Evolutionary conservation across 176 grass and related monocot genomes (phyloP).

Genomic region (Elaeis guineensis): DNA sequence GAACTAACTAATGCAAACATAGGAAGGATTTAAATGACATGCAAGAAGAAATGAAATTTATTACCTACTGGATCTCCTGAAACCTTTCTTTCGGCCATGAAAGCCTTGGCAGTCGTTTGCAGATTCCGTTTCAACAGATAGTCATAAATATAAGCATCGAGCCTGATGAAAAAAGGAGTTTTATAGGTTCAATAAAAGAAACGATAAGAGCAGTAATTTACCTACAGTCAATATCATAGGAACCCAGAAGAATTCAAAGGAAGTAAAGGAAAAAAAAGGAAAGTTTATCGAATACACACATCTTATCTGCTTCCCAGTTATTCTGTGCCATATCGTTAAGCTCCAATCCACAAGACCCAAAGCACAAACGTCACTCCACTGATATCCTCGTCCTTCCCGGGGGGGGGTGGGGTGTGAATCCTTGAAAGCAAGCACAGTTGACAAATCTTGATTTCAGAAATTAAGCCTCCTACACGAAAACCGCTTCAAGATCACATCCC

Average conservation of each 20-base stretch:
- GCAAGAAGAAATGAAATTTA: background rate
- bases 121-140: conserved; percentile 90
- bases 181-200: too few species aligned
- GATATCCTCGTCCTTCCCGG: too few species aligned
- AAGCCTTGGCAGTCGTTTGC: conserved; percentile 80
- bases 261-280: background rate
- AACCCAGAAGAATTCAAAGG: too few species aligned
- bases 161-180: conserved; percentile 27
- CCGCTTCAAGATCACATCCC: too few species aligned
- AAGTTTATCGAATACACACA: conserved; percentile 33
- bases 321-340: conserved; percentile 67
- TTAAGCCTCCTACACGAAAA: too few species aligned
- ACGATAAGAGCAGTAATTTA: too few species aligned
- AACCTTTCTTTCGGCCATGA: conserved; percentile 89
- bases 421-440: too few species aligned
- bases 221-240: too few species aligned
- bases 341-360: background rate
- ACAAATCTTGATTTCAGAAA: too few species aligned
- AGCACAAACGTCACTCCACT: too few species aligned
- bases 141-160: conserved; percentile 96
- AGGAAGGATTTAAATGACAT: background rate
- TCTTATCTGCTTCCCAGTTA: conserved; percentile 98
- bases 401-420: too few species aligned
- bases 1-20: too few species aligned
- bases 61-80: conserved; percentile 93